Evolutionary conservation across 139 green algal genomes (phyloP), one percentile per base, ranked within the genome.

Genomic region (Pseudopediastrum boryanum): DNA sequence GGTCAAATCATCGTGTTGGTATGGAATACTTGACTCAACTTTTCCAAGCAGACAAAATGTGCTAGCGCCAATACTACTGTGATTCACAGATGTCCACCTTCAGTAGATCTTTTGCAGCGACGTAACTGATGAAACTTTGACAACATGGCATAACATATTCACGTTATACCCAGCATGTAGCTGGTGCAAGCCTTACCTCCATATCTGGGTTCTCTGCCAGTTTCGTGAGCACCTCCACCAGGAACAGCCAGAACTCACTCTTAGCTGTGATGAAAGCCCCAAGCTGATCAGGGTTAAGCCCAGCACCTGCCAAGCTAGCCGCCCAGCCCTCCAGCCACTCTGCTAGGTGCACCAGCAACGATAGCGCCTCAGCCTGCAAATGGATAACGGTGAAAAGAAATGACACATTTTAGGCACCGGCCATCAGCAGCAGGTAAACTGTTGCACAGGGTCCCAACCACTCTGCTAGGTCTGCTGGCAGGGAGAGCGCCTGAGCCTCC

Each of bases 321-420:
- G 58, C 56, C 73, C 73, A 80, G 73, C 73, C 73, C 73, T 80
- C 73, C n/a, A 80, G 73, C 73, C 73, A 80, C 43, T 43, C 73
- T 27, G 59, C 51, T 8, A 80, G 59, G 23, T 48, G 59, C 13
- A 16, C 13, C 73, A 80, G 73, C 62, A 75, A 25, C 16, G 56
- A 50, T 66, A 56, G 21, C 71, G 68, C 63, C 52, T 41, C 69
- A 6, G 48, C 19, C 70, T 74, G 56, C 50, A 50, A 43, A 35
- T 29, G 65, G 41, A 79, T n/a, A n/a, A n/a, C n/a, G 59, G 25
- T 54, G 25, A 9, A 25, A 61, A 44, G 59, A 64, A 29, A 72
- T 62, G 16, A 33, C 48, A 16, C 48, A 58, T 19, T 19, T 19
- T 16, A 58, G 48, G 48, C 48, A 19, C 48, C 48, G 16, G 48